Evolutionary conservation across 352 stramenopile genomes (phyloP), one percentile per base, ranked within the genome.

Genomic region (Elongisporangium anandrum): DNA sequence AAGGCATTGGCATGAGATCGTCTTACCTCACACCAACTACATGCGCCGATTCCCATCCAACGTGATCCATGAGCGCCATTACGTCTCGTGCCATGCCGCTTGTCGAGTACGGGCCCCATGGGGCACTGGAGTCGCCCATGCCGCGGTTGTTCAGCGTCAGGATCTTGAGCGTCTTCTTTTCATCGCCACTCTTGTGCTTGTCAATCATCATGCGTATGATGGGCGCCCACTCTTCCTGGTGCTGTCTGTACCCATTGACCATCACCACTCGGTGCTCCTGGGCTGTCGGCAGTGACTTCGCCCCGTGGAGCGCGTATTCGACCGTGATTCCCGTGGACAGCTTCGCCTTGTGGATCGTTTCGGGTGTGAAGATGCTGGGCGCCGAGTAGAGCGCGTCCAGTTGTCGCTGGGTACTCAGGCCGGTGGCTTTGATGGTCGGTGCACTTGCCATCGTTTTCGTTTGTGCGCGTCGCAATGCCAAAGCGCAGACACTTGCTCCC

Each of bases 71-170:
- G 15, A 84, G 58, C 39, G 64, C 71, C 17, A 81, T 51, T 4
- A 64, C 41, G 34, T 84, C 75, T 13, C 59, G 55, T 3, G 75
- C 75, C 75, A 84, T 81, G 24, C 67, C 60, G 7, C 55, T 64
- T 3, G 66, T 81, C 38, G 62, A 69, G 69, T 84, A 84, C 21
- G 57, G 60, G 2, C 69, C 71, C 66, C 64, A 78, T 1, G 75
- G 66, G 4, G 62, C 54, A 52, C 75, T 70, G 4, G 64, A 69
- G 50, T 56, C 54, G 39, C 75, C 75, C 6, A 70, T 54, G n/a
- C 75, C 75, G 52, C 75, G 72, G 59, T 84, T 84, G 60, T 84
- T 70, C 9, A 85, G 72, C 12, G 60, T 74, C 23, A 85, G 47
- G 23, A 85, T 61, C 48, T 76, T 54, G 34, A 79, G 52, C 17